Conservation (phyloP, 2,329 filamentous ascomycete species). For the Xylogone sp. region DNA sequence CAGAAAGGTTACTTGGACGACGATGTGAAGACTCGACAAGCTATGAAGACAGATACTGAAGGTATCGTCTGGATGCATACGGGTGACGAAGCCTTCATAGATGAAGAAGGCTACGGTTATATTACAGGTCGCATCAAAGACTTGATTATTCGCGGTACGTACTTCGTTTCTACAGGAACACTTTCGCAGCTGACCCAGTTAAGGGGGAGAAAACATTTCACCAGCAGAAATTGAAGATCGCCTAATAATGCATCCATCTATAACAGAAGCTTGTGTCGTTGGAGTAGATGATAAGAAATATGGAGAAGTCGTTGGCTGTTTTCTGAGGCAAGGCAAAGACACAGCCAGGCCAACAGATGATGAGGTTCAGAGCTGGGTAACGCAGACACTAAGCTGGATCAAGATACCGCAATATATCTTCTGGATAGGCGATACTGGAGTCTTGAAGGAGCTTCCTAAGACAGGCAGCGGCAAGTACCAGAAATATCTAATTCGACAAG, state of each 20-base stretch:
- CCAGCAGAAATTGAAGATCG: constrained; percentile 74
- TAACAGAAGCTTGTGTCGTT: constrained; percentile 64
- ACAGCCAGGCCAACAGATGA: constrained; percentile 40
- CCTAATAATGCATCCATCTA: constrained; percentile 58
- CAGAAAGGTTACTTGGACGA: constrained; percentile 68
- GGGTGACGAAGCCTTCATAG: constrained; percentile 66
- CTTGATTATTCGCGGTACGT: constrained; percentile 67
- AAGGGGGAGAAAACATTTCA: constrained; percentile 69
- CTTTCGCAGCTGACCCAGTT: background rate
- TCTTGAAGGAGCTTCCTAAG: constrained; percentile 52
- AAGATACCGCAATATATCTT: constrained; percentile 73
- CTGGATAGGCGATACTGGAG: constrained; percentile 63
- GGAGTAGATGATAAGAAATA: constrained; percentile 68
- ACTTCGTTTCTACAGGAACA: background rate
- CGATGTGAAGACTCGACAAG: constrained; percentile 65
- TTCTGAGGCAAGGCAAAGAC: constrained; percentile 41
- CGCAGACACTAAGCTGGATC: constrained; percentile 57
- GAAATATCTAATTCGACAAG: constrained; percentile 39
- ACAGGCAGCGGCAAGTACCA: constrained; percentile 68
- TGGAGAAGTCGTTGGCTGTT: constrained; percentile 69
- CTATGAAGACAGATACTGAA: constrained; percentile 48
- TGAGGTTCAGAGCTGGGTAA: constrained; percentile 60
- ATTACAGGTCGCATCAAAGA: constrained; percentile 78
- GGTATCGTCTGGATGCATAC: constrained; percentile 61
- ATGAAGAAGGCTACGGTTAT: constrained; percentile 64